Conservation (phyloP, 495 filamentous ascomycete genomes). For the Penicillium daleae region DNA sequence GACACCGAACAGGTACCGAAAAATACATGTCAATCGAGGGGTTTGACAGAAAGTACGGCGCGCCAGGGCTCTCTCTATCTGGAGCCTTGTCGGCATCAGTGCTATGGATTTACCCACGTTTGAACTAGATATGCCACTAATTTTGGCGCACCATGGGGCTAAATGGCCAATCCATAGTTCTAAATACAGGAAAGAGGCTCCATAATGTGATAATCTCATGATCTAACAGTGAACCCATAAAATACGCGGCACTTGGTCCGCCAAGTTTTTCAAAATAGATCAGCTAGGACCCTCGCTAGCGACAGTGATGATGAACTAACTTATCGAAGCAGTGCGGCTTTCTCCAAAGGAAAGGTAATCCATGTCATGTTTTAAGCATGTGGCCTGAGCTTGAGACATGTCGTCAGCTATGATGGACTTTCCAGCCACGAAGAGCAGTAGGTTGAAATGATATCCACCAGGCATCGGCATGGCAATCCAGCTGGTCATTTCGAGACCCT, state of each 20-base stretch:
- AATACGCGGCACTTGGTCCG: conserved; percentile 2
- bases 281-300: conserved; percentile 10
- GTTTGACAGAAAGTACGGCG: background rate
- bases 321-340: background rate
- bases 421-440: background rate
- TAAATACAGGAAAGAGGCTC: background rate
- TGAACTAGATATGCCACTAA: background rate
- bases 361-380: background rate
- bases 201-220: background rate
- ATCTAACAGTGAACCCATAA: background rate
- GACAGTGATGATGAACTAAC: background rate
- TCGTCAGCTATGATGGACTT: background rate
- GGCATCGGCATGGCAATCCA: background rate
- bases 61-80: too few species aligned
- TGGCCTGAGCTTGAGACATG: conserved; percentile 15
- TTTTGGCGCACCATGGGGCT: background rate
- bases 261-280: background rate
- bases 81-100: background rate
- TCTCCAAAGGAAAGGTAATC: background rate
- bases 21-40: background rate
- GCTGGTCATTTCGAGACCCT: background rate
- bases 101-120: conserved; percentile 16
- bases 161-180: background rate
- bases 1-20: too few species aligned
- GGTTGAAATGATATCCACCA: background rate